Base-by-base conservation (phyloP, 2,329 filamentous ascomycete species). In the Westerdykella sp. region DNA sequence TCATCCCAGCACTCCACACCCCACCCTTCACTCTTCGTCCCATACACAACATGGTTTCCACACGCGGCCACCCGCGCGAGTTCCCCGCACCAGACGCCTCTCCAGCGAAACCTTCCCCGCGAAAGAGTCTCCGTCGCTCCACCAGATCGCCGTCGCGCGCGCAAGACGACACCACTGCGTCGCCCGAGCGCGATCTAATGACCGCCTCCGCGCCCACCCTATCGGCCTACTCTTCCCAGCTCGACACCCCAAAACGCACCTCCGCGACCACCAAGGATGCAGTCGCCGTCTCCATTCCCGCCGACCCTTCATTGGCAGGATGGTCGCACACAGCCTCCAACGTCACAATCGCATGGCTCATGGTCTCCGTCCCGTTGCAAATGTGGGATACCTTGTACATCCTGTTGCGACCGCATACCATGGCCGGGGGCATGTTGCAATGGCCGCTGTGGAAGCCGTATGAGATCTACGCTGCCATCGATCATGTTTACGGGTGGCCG, bases 371-470 rank as follows among this genome's bases (percentile, higher is more conserved):
- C 13, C 87, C 86, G 1, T 76, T 94, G 47, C 87, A 95, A 39
- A 60, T 79, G 40, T 95, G 89, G 89, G 89, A 95, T 69, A 79
- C 78, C 23, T 72, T 73, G 45, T 95, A 95, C 70, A 80, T 95
- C 32, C 73, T 95, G 37, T 71, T 86, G 42, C 85, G 89, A 15
- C 89, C 89, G 23, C 79, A 83, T 66, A 85, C 81, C 44, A 93
- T 95, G 85, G 80, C 83, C 0, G 86, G 87, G 53, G 88, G 88
- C 13, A 69, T 67, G 37, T 71, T 84, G 41, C 86, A 94, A 70
- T 75, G 70, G 54, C 85, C 85, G 1, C 56, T 95, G 34, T 95
- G 80, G 77, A 71, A 69, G 23, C 87, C 86, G 0, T 95, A 95
- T 69, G 79, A 77, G 58, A 78, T 94, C 1, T 95, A 95, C 70